These are phyloP conservation scores for Hypoxylon sp. DNA, from an alignment of 2,329 filamentous ascomycete species.

Conservation along the genomic window DNA sequence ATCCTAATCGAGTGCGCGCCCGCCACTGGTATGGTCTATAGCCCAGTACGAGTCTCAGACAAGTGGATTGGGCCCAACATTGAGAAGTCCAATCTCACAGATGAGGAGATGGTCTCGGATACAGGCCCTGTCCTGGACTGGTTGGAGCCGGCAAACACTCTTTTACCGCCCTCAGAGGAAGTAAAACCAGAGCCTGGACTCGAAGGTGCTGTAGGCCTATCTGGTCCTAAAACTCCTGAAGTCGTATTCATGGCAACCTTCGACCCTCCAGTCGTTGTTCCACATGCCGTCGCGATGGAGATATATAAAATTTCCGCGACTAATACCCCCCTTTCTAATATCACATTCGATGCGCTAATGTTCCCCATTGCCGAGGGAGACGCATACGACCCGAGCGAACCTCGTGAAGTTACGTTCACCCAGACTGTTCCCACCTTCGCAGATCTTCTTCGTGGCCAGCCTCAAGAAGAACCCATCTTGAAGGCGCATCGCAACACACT, in stretches of 20 bases:
- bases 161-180: slow-evolving; percentile 65
- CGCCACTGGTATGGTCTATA: slow-evolving; percentile 58
- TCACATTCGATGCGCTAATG: slow-evolving; percentile 71
- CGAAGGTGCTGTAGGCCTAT: slow-evolving; percentile 60
- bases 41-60: slow-evolving; percentile 78
- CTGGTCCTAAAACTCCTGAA: slow-evolving; percentile 72
- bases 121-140: slow-evolving; percentile 72
- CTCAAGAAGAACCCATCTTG: slow-evolving; percentile 46
- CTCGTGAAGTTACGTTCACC: slow-evolving; percentile 67
- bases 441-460: slow-evolving; percentile 48
- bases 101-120: slow-evolving; percentile 58
- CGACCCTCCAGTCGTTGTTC: slow-evolving; percentile 80
- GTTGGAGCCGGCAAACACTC: slow-evolving; percentile 78
- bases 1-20: slow-evolving; percentile 76
- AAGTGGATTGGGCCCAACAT: slow-evolving; percentile 80
- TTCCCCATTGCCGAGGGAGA: slow-evolving; percentile 68
- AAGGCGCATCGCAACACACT: slow-evolving; percentile 72
- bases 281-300: slow-evolving; percentile 73
- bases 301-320: slow-evolving; percentile 72
- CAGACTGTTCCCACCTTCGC: slow-evolving; percentile 63
- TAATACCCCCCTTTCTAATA: slow-evolving; percentile 57
- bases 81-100: slow-evolving; percentile 68
- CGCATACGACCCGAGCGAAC: slow-evolving; percentile 70
- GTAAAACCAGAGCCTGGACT: slow-evolving; percentile 67
- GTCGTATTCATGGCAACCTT: slow-evolving; percentile 82